Conservation (phyloP, 2,329 filamentous ascomycete species). For the Epichloe coenophiala region DNA sequence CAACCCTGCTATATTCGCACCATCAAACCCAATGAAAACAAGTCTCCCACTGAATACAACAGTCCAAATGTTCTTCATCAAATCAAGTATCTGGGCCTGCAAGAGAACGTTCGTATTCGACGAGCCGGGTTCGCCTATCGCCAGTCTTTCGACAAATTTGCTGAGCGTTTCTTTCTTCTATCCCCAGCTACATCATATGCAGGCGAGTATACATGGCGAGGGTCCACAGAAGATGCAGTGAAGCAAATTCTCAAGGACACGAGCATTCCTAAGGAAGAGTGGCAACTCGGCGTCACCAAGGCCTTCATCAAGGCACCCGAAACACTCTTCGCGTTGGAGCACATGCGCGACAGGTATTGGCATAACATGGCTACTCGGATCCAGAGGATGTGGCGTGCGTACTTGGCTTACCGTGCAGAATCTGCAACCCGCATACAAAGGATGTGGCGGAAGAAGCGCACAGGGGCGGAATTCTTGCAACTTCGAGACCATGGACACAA, state of each 20-base stretch:
- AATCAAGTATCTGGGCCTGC: slow-evolving; percentile 97
- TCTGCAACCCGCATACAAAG: slow-evolving; percentile 88
- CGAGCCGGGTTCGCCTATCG: slow-evolving; percentile 94
- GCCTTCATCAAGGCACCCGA: slow-evolving; percentile 98
- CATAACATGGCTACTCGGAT: slow-evolving; percentile 99
- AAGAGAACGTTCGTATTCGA: slow-evolving; percentile 96
- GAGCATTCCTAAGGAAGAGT: slow-evolving; percentile 87
- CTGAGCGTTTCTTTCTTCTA: slow-evolving; percentile 89
- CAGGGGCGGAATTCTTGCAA: slow-evolving; percentile 78
- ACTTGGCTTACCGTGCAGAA: slow-evolving; percentile 82
- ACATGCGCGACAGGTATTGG: slow-evolving; percentile 97
- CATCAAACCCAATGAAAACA: slow-evolving; percentile 99
- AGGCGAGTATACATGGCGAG: slow-evolving; percentile 92
- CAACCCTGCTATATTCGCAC: slow-evolving; percentile 97
- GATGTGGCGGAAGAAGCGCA: slow-evolving; percentile 88
- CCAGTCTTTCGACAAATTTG: slow-evolving; percentile 95
- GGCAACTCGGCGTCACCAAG: slow-evolving; percentile 93
- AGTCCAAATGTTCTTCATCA: slow-evolving; percentile 87
- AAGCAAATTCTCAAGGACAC: slow-evolving; percentile 93
- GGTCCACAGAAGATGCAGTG: slow-evolving; percentile 74
- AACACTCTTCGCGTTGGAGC: slow-evolving; percentile 89
- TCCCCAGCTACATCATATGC: slow-evolving; percentile 93
- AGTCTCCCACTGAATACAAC: slow-evolving; percentile 88
- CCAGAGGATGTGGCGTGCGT: slow-evolving; percentile 93
- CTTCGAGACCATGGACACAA: slow-evolving; percentile 78